Evolutionary conservation across 2,329 filamentous ascomycete genomes (phyloP).

Genomic region (Fusarium brachygibbosum): DNA sequence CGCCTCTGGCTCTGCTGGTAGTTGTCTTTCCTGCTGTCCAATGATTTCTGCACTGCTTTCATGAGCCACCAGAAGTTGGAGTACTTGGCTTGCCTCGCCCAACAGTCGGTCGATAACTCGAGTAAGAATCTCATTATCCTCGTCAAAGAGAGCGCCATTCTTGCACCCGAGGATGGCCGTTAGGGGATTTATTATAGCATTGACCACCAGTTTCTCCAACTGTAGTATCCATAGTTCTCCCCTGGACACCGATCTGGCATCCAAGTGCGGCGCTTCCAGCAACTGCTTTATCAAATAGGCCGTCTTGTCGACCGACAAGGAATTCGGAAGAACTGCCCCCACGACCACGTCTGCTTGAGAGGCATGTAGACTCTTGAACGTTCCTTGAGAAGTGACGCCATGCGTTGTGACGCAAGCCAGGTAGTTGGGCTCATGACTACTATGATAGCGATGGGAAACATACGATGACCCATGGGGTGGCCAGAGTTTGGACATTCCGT

Average conservation of each 20-base stretch:
- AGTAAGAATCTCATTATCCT: conserved; percentile 63
- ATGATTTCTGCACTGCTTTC: conserved; percentile 61
- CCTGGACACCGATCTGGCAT: conserved; percentile 56
- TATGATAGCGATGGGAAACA: conserved; percentile 56
- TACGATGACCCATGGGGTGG: conserved; percentile 64
- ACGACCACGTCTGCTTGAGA: conserved; percentile 63
- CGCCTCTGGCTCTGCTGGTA: conserved; percentile 6
- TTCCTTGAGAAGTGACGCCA: conserved; percentile 64
- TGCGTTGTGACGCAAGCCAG: conserved; percentile 75
- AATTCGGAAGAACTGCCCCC: conserved; percentile 60
- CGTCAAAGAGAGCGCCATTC: conserved; percentile 82
- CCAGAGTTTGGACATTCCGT: conserved; percentile 82
- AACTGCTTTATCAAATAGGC: conserved; percentile 61
- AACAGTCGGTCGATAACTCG: conserved; percentile 77
- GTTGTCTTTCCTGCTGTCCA: conserved; percentile 5
- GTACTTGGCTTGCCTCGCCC: conserved; percentile 79
- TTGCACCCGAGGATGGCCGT: conserved; percentile 81
- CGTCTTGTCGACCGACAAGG: conserved; percentile 24
- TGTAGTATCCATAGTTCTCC: conserved; percentile 71
- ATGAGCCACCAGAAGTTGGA: conserved; percentile 76
- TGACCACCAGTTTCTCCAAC: conserved; percentile 87
- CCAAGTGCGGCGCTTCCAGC: conserved; percentile 59
- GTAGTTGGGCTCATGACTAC: conserved; percentile 71
- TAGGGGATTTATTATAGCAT: conserved; percentile 86
- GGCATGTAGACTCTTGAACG: conserved; percentile 67